A percentile compares a stretch with the other conserved stretches of the same genome.
Conservation (phyloP, 441 rosid species). For the Bruguiera hainesii region DNA sequence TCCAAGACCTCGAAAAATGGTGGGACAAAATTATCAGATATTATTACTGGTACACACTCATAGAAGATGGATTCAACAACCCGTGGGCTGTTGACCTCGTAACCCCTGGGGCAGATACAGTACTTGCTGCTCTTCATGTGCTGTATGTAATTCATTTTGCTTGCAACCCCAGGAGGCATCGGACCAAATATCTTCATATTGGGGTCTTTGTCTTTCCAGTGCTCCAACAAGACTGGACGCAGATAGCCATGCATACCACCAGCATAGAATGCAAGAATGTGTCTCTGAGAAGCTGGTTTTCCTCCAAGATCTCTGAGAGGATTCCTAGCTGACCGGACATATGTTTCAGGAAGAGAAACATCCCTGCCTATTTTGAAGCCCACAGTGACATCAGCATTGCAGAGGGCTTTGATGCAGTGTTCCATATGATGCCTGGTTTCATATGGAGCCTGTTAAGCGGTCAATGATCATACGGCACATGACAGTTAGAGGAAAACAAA, state of each 20-base stretch:
- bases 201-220: constrained; percentile 84
- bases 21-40: constrained; percentile 83
- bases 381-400: constrained; percentile 83
- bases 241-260: constrained; percentile 83
- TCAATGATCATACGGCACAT: constrained; percentile 7
- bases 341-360: constrained; percentile 91
- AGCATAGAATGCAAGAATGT: constrained; percentile 77
- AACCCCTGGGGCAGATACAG: constrained; percentile 86
- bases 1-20: constrained; percentile 82
- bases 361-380: constrained; percentile 93
- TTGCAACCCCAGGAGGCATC: constrained; percentile 85
- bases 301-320: constrained; percentile 92
- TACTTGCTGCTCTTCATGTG: constrained; percentile 91
- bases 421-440: constrained; percentile 96
- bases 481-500: constrained; percentile 4
- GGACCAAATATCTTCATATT: constrained; percentile 73
- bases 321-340: constrained; percentile 78
- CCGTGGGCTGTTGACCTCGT: constrained; percentile 87
- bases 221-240: constrained; percentile 57
- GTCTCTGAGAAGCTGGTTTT: constrained; percentile 62
- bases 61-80: constrained; percentile 84
- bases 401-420: constrained; percentile 84
- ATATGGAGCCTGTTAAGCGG: constrained; percentile 70
- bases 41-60: constrained; percentile 82
- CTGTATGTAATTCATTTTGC: constrained; percentile 85